Evolutionary conservation across 2,329 filamentous ascomycete species (phyloP), one percentile per base, ranked within the genome.

Genomic region (Colletotrichum sp.): DNA sequence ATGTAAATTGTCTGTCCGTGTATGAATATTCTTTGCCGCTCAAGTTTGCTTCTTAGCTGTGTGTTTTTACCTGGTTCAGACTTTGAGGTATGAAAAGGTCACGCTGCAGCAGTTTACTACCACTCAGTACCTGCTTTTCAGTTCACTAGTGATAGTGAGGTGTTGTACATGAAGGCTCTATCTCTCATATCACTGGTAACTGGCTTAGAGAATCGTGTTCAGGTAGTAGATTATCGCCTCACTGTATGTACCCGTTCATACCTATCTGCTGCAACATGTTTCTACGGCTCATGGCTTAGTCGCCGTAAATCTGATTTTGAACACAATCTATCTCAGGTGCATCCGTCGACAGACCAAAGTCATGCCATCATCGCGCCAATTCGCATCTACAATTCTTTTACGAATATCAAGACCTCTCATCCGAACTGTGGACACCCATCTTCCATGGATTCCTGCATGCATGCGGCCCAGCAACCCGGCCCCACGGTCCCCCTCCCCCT

Each of bases 51-150:
- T 10, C 9, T 43, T n/a, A 0, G 39, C 18, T 43, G 18, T 43
- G 39, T n/a, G 9, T 43, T 43, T 43, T n/a, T 12, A 43, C 1
- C 8, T 6, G 39, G 18, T 43, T 43, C 10, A 6, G 39, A n/a
- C 18, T 43, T 43, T 43, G 2, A 43, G 43, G 18, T 48, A 7
- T 4, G 43, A 48, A 48, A 7, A 48, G 43, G 10, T 48, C 43
- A 22, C 43, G 7, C 43, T 48, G 22, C 10, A 22, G 6, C n/a
- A 13, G 10, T 22, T 48, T 8, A 48, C 39, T 4, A n/a, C 18
- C 1, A 12, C 18, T 0, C 18, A n/a, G 39, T n/a, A n/a, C 18
- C 5, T 12, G 9, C 9, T 2, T n/a, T 48, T 6, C 39, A n/a
- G 18, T 18, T 22, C 4, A 0, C 18, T 48, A 48, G 43, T 48